phyloP scores from a whole-genome alignment of 345 rosid genomes.

The Euclidium syriacum region DNA sequence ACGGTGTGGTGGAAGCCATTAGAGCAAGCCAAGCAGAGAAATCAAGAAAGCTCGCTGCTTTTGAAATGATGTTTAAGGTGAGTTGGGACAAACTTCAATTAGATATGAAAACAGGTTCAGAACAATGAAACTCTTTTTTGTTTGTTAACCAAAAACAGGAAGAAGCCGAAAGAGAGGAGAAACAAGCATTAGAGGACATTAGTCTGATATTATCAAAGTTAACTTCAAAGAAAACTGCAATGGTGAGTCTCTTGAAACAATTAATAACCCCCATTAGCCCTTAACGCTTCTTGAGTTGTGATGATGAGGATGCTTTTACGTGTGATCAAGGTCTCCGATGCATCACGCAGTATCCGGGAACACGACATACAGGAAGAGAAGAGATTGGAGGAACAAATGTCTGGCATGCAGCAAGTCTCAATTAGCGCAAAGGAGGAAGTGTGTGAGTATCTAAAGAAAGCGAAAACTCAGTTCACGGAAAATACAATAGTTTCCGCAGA shows the following conservation, averaged over 20 bases:
- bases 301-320: conserved; percentile 2
- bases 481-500: conserved; percentile 60
- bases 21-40: conserved; percentile 53
- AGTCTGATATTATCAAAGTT: conserved; percentile 51
- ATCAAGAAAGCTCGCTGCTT: conserved; percentile 42
- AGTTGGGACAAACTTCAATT: conserved; percentile 6
- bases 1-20: conserved; percentile 34
- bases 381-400: conserved; percentile 52
- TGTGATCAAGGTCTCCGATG: conserved; percentile 56
- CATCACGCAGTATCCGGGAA: conserved; percentile 46
- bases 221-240: conserved; percentile 57
- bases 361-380: conserved; percentile 39
- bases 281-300: neutral
- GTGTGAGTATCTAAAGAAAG: conserved; percentile 39
- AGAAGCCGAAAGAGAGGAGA: conserved; percentile 71
- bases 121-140: too few relatives aligned
- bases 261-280: neutral
- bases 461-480: conserved; percentile 44
- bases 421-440: conserved; percentile 45
- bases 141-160: conserved; percentile 74
- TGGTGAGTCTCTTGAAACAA: conserved; percentile 44
- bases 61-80: conserved; percentile 64
- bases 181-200: conserved; percentile 62
- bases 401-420: conserved; percentile 55
- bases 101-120: conserved; percentile 50